Conservation (phyloP, 169 alveolate genomes). For the Amoebophrya sp. region DNA sequence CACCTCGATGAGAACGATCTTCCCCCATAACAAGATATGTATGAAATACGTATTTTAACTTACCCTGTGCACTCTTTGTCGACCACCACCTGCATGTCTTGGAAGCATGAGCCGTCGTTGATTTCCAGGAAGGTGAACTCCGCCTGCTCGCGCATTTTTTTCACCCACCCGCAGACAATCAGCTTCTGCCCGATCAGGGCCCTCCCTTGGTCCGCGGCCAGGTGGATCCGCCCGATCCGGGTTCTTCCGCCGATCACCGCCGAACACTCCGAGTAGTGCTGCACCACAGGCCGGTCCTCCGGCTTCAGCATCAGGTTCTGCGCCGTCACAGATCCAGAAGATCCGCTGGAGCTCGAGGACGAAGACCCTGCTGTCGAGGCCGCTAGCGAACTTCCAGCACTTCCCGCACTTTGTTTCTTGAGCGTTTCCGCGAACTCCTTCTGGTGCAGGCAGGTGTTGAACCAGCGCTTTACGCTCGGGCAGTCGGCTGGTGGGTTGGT, state of each 20-base stretch:
- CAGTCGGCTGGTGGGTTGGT: background rate
- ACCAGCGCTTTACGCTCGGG: background rate
- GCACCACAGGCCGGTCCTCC: background rate
- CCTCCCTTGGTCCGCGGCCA: background rate
- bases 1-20: background rate
- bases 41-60: background rate
- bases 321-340: too few species aligned
- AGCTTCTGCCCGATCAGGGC: background rate
- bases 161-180: background rate
- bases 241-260: background rate
- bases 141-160: background rate
- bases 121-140: constrained; percentile 73
- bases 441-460: constrained; percentile 8
- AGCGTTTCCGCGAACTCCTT: background rate
- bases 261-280: background rate
- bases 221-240: background rate
- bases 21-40: too few species aligned
- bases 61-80: constrained; percentile 29
- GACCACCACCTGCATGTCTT: constrained; percentile 81
- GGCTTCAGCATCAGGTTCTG: background rate
- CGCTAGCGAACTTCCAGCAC: background rate
- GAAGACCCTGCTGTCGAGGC: background rate
- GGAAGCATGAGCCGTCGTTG: constrained; percentile 87
- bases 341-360: too few species aligned
- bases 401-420: background rate